Evolutionary conservation across 2,329 filamentous ascomycete species (phyloP).

Genomic region (Colletotrichum endophyticum): DNA sequence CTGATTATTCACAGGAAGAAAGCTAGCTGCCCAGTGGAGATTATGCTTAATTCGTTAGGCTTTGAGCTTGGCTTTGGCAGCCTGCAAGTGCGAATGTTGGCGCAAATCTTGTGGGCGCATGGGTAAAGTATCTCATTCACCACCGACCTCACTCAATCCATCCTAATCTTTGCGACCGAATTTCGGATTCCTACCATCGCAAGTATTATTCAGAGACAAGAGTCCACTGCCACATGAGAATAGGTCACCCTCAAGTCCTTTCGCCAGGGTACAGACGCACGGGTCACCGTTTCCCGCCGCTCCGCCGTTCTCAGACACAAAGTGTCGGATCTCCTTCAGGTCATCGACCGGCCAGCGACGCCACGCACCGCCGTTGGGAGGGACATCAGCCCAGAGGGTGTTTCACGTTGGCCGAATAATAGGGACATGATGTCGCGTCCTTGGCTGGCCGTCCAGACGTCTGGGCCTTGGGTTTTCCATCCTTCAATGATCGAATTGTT

Average conservation of each 20-base stretch:
- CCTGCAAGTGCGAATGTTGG: neutral
- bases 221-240: neutral
- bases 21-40: neutral
- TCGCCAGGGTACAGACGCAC: neutral
- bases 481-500: neutral
- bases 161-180: neutral
- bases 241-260: neutral
- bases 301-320: slow-evolving; percentile 14
- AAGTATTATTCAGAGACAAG: neutral
- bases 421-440: neutral
- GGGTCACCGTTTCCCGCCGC: neutral
- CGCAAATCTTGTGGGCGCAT: neutral
- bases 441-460: neutral
- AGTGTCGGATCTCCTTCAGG: slow-evolving; percentile 13
- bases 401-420: slow-evolving; percentile 5
- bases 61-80: neutral
- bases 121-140: neutral
- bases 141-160: neutral
- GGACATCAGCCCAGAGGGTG: neutral
- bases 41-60: neutral
- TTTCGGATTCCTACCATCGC: neutral
- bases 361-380: neutral
- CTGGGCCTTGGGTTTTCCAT: neutral
- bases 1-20: neutral
- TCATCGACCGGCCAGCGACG: neutral